Evolutionary conservation across 2,329 filamentous ascomycete species (phyloP), one percentile per base, ranked within the genome.

Genomic region (Fusarium buxicola): DNA sequence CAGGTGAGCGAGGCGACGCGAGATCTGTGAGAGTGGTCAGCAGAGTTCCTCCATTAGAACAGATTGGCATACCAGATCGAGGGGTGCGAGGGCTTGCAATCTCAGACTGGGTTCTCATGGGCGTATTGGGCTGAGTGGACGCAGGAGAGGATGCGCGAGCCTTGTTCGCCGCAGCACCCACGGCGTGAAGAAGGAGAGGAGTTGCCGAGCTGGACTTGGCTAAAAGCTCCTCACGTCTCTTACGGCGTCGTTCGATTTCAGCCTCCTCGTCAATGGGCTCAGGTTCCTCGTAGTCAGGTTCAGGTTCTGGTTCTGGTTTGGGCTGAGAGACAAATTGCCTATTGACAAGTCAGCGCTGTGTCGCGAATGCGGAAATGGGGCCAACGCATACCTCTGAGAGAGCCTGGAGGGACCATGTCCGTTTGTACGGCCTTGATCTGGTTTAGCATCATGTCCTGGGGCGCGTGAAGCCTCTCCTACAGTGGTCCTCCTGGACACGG

Each of bases 241-340:
- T 92, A 25, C 93, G 90, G 52, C 94, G 90, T 70, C 92, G 89
- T 75, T 96, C 91, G 70, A 97, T 91, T 71, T 94, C 84, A 66
- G 91, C 89, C 61, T 90, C 91, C 79, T 96, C 91, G 74, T 96
- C 90, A 67, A 92, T 74, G n/a, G 85, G 82, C 68, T 87, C 82
- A 53, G 84, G 79, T 64, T 85, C 83, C 60, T 84, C 80, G 65
- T 77, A 81, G 56, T 78, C 75, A 63, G 62, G 67, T 51, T 70
- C 69, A 24, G 66, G 62, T 12, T 61, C 58, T 10, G 43, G 49
- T 58, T 78, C 75, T 18, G 56, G 59, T 41, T 62, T 47, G 32
- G 58, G 41, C 72, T 65, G 58, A 49, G 61, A 56, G 27, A 48
- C 34, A 30, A 46, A 27, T 41, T 58, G 53, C 28, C 62, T 72